Base-by-base conservation (phyloP, 768 basidiomycete species). In the Ramaria rubella region DNA sequence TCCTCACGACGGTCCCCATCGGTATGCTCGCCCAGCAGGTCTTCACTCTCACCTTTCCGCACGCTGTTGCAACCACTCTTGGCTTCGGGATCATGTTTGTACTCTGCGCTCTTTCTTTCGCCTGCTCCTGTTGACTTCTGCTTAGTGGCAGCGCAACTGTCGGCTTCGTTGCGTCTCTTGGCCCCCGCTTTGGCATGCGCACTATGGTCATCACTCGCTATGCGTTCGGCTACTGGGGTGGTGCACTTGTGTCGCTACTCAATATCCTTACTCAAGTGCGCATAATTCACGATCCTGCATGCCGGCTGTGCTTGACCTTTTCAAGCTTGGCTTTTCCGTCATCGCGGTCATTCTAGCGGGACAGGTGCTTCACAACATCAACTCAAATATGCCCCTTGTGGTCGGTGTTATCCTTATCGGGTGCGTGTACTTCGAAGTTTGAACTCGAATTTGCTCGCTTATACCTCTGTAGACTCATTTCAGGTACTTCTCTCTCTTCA, bases 181-280 rank as follows among this genome's bases (percentile, higher is more conserved):
- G 81, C 1, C 80, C 81, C 0, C 64, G 66, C 59, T 81, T 78
- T 1, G 81, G 80, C 11, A 66, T 82, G 23, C 71, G 80, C 5
- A 81, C 79, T 0, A 82, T 82, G 78, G 68, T 80, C 42, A 78
- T 78, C 49, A 66, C 73, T 3, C 71, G 79, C 2, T 80, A 72
- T 58, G 75, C 73, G 58, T 74, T 73, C 2, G 81, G 80, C 2
- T 81, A 76, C 58, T 55, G 76, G 9, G 80, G 80, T 14, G 73
- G 77, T 4, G 70, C 70, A 4, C 72, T 80, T 50, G 80, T 76
- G 60, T 77, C 79, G 4, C 60, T 81, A 50, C 64, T 82, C 5
- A 82, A 81, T 61, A 78, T 81, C 60, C 63, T 82, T 19, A 78
- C 78, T 2, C 77, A 77, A 69, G 59, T 62, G n/a, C 38, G 59